phyloP scores from a whole-genome alignment of 352 stramenopile species.

The Pythium brassicae region DNA sequence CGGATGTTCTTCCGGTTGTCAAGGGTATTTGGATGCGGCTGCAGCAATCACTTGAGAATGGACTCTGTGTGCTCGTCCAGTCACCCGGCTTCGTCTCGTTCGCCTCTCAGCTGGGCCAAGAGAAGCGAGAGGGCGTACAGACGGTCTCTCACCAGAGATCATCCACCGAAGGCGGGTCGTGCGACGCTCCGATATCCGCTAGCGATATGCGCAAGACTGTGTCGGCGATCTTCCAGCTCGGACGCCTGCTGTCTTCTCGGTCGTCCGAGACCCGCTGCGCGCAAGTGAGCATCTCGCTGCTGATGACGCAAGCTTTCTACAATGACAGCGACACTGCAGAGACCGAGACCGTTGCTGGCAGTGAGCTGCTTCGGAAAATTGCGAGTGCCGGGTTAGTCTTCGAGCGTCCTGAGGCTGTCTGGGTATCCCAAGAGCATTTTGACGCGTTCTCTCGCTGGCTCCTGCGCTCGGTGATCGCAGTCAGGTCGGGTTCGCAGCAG shows the following conservation, averaged over 20 bases:
- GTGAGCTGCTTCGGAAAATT: background rate
- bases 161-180: background rate
- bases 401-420: background rate
- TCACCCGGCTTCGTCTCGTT: slow-evolving; percentile 3
- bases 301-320: slow-evolving; percentile 10
- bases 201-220: background rate
- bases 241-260: background rate
- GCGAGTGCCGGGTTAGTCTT: background rate
- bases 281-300: slow-evolving; percentile 8
- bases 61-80: background rate
- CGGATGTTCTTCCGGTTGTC: slow-evolving; percentile 2
- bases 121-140: background rate
- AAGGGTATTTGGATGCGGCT: slow-evolving; percentile 11
- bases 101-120: background rate
- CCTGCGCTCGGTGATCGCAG: background rate
- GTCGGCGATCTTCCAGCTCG: slow-evolving; percentile 7
- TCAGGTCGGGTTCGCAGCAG: background rate
- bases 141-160: background rate
- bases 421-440: background rate
- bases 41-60: slow-evolving; percentile 2
- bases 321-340: background rate
- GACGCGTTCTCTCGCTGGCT: slow-evolving; percentile 2
- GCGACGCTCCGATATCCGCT: background rate
- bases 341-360: background rate
- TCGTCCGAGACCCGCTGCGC: background rate